These are phyloP conservation scores for Echria macrotheca DNA, from an alignment of 495 filamentous ascomycete species.

Conservation along the genomic window DNA sequence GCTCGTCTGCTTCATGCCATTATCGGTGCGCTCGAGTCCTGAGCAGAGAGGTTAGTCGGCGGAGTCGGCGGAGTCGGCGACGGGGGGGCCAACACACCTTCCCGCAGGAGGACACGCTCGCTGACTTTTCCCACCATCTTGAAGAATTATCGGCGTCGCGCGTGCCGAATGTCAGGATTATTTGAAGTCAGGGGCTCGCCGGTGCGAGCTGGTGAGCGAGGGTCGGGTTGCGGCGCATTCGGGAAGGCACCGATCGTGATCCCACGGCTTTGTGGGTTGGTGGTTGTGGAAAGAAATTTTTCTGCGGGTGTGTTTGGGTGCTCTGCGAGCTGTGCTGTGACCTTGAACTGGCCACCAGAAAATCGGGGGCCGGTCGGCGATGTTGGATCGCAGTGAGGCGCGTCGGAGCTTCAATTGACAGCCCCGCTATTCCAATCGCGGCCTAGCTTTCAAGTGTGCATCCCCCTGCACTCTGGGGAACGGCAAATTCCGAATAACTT, in stretches of 20 bases:
- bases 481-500: slow-evolving; percentile 6
- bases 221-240: no score
- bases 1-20: slow-evolving; percentile 88
- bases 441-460: background rate
- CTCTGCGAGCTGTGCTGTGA: background rate
- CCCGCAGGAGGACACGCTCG: slow-evolving; percentile 47
- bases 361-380: slow-evolving; percentile 6
- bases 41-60: background rate
- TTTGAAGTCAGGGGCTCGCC: no score
- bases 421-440: background rate
- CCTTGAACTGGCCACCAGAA: background rate
- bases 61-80: no score
- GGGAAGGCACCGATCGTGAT: no score
- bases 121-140: slow-evolving; percentile 50
- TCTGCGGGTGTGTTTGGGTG: background rate
- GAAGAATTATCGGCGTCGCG: background rate
- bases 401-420: slow-evolving; percentile 9
- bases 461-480: background rate
- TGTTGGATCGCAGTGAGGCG: background rate
- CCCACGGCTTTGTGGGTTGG: no score
- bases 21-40: slow-evolving; percentile 95
- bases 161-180: no score
- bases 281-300: slow-evolving; percentile 2
- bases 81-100: slow-evolving; percentile 44
- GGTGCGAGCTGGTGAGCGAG: no score